Evolutionary conservation across 495 filamentous ascomycete genomes (phyloP), one percentile per base, ranked within the genome.

Genomic region (Articulospora tetracladia): DNA sequence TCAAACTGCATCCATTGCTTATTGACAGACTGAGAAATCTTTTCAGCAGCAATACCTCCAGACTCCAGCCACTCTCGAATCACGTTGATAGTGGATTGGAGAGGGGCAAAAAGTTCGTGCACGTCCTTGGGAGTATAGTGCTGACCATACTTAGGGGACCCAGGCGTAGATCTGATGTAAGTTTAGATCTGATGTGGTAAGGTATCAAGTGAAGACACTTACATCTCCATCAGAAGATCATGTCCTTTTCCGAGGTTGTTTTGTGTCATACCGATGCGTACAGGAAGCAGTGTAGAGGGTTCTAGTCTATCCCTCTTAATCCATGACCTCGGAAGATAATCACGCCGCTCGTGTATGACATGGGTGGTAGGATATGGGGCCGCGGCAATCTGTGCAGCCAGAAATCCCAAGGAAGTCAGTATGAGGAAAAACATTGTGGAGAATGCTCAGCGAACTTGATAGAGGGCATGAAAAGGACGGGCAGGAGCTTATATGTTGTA

Each of bases 181-280:
- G 15, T 61, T 58, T 41, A 55, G 28, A 15, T 19, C 32, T 30
- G 2, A 19, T n/a, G 17, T 25, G 6, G 22, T 12, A 53, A 53
- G 32, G 19, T 47, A 47, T 23, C 41, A 7, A 47, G 19, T 17
- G 30, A 32, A 13, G 6, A 30, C 22, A 53, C 60, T 59, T 54
- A 64, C 61, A 64, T 50, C 30, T 64, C 61, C 41, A 55, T 58
- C 34, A 63, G 41, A 15, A 55, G 46, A 28, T 64, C 46, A 41
- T 59, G 39, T 11, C 56, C 57, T 3, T 41, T 55, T 2, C 59
- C 61, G 11, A 84, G 55, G 49, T 84, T 84, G 26, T 69, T 71
- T 66, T 84, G 81, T 2, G 71, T 73, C 66, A 85, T 66, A 13
- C 79, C 82, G 53, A 85, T 82, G 30, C 80, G 75, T n/a, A 84